phyloP scores from a whole-genome alignment of 257 asterid species.

The Scutellaria baicalensis region DNA sequence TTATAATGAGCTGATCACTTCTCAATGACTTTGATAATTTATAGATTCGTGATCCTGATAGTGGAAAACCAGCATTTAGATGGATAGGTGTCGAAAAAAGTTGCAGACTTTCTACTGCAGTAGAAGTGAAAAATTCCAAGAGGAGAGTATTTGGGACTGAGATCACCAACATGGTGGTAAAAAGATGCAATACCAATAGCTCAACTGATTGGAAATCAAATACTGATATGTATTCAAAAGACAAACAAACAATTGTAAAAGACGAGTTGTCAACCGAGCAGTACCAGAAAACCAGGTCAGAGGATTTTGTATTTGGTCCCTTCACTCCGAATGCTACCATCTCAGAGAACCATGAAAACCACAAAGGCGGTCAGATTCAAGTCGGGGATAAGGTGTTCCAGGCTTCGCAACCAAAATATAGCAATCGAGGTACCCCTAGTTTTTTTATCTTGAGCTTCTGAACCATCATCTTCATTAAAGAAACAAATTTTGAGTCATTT shows the following conservation, averaged over 20 bases:
- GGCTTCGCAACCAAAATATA: slow-evolving; percentile 41
- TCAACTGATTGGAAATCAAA: slow-evolving; percentile 21
- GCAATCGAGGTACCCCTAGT: slow-evolving; percentile 42
- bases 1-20: neutral
- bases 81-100: slow-evolving; percentile 42
- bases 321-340: slow-evolving; percentile 30
- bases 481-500: neutral
- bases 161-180: slow-evolving; percentile 35
- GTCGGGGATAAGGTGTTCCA: slow-evolving; percentile 34
- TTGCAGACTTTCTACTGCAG: slow-evolving; percentile 15
- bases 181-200: slow-evolving; percentile 32
- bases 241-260: slow-evolving; percentile 8
- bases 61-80: slow-evolving; percentile 61
- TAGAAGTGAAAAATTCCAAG: slow-evolving; percentile 27
- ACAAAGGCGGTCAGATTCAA: slow-evolving; percentile 19
- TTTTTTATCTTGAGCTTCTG: neutral
- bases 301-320: slow-evolving; percentile 61
- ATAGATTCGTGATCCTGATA: slow-evolving; percentile 47
- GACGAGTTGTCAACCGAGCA: slow-evolving; percentile 16
- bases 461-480: neutral
- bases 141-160: slow-evolving; percentile 58
- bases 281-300: slow-evolving; percentile 27
- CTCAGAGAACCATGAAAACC: slow-evolving; percentile 13
- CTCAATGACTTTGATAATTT: neutral
- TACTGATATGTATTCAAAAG: slow-evolving; percentile 3